phyloP scores from a whole-genome alignment of 495 filamentous ascomycete species.

The Cryomyces antarcticus region DNA sequence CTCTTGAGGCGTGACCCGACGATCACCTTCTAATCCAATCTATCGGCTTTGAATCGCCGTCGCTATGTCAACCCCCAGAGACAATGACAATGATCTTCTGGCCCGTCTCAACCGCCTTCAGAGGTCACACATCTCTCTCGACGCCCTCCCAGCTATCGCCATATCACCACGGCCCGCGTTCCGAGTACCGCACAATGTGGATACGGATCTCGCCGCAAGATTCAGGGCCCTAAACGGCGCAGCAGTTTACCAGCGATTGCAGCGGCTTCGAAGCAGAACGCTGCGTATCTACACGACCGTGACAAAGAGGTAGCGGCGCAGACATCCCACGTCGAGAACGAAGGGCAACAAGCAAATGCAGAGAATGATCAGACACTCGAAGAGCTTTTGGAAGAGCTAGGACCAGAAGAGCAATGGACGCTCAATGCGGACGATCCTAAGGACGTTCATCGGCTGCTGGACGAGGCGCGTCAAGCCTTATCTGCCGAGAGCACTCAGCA shows the following conservation, averaged over 20 bases:
- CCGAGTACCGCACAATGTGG: too few species aligned
- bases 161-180: too few species aligned
- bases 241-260: too few species aligned
- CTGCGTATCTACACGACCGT: too few species aligned
- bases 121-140: conserved; percentile 11
- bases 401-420: conserved; percentile 13
- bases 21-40: too few species aligned
- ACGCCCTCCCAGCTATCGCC: not conserved
- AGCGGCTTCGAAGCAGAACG: too few species aligned
- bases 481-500: not conserved
- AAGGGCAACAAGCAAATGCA: conserved; percentile 3
- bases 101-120: conserved; percentile 20
- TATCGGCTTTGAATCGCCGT: too few species aligned
- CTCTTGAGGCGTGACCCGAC: too few species aligned
- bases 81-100: conserved; percentile 14
- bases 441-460: conserved; percentile 12
- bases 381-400: conserved; percentile 20
- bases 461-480: conserved; percentile 12
- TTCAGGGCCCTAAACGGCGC: too few species aligned
- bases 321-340: not conserved
- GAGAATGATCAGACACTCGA: conserved; percentile 18
- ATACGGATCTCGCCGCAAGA: too few species aligned
- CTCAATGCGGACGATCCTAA: conserved; percentile 10
- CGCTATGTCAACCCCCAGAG: too few species aligned
- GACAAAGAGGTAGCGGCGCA: too few species aligned